These are phyloP conservation scores for Aspergillus pseudoterreus DNA, from an alignment of 2,329 filamentous ascomycete species.

Conservation along the genomic window DNA sequence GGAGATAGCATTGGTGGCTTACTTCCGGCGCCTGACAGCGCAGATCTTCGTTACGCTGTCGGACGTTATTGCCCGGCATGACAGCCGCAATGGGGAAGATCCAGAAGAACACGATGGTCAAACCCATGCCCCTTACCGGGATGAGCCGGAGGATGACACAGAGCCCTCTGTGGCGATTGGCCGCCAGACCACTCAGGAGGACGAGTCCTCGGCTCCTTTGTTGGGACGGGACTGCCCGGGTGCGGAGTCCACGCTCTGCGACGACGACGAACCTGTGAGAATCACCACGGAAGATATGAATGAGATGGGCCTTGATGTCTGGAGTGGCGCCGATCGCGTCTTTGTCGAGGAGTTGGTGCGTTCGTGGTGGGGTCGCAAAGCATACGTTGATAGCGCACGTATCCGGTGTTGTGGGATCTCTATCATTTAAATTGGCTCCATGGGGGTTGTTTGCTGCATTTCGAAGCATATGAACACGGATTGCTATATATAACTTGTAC, in stretches of 20 bases:
- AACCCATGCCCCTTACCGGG: slow-evolving; percentile 16
- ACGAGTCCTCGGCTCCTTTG: slow-evolving; percentile 25
- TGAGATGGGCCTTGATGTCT: slow-evolving; percentile 48
- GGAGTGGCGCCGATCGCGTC: slow-evolving; percentile 44
- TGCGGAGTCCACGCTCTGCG: neutral
- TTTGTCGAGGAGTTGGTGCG: slow-evolving; percentile 45
- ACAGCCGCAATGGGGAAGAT: slow-evolving; percentile 19
- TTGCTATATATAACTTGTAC: neutral
- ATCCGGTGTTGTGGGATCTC: slow-evolving; percentile 48
- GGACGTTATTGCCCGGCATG: slow-evolving; percentile 41
- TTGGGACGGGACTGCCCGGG: slow-evolving; percentile 8
- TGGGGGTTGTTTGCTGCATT: neutral
- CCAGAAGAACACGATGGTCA: slow-evolving; percentile 21
- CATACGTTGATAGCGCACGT: slow-evolving; percentile 39
- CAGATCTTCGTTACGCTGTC: slow-evolving; percentile 44
- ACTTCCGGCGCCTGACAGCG: slow-evolving; percentile 47
- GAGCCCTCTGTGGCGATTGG: slow-evolving; percentile 22
- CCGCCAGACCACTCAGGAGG: slow-evolving; percentile 21
- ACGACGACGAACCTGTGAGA: slow-evolving; percentile 26
- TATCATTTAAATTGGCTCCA: slow-evolving; percentile 30
- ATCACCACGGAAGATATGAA: slow-evolving; percentile 44
- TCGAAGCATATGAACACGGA: neutral
- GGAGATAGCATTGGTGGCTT: slow-evolving; percentile 48
- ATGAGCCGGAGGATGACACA: slow-evolving; percentile 21
- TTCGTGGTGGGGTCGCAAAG: slow-evolving; percentile 45